Evolutionary conservation across 2,329 filamentous ascomycete genomes (phyloP), one percentile per base, ranked within the genome.

Genomic region (Geosmithia morbida): DNA sequence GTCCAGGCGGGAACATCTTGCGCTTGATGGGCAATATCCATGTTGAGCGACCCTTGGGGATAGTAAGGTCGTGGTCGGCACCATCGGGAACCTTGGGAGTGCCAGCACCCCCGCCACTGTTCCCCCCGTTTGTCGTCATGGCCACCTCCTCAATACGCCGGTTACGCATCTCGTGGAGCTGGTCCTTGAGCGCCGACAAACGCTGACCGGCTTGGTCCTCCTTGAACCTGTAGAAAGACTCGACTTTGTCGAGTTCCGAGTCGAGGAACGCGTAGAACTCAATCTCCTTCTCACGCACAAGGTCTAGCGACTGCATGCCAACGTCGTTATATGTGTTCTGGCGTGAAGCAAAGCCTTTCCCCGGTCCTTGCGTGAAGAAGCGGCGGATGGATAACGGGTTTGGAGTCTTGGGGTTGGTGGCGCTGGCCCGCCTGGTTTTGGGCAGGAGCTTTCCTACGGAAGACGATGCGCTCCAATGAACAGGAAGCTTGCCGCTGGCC

Each of bases 141-240:
- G 73, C 64, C 49, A 87, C 70, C 58, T 96, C 87, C 46, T 83
- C 75, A 26, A 87, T 74, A 19, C 90, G 80, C 14, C 84, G 77
- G 60, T 94, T 87, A 43, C 88, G 77, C 87, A 97, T 95, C 56
- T 94, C 85, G 59, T 94, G 89, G 30, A 98, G 72, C 61, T 98
- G 92, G 46, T 88, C 79, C 41, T 85, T 78, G 44, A 98, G 70
- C 3, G 83, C 62, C 1, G 70, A 67, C 20, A 96, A 67, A 2
- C 89, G 78, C 48, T 81, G 68, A 0, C 79, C 83, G 0, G 90
- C 87, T 59, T 96, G 87, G 26, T 85, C 75, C 59, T 98, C 92
- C 59, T 96, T 96, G 54, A 78, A 68, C 55, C 78, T 81, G 68
- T 97, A 97, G 58, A 98, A 98, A 0, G 70, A 66, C 59, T 98